Conservation (phyloP, 176 grass and related monocot genomes). For the Metroxylon sagu region DNA sequence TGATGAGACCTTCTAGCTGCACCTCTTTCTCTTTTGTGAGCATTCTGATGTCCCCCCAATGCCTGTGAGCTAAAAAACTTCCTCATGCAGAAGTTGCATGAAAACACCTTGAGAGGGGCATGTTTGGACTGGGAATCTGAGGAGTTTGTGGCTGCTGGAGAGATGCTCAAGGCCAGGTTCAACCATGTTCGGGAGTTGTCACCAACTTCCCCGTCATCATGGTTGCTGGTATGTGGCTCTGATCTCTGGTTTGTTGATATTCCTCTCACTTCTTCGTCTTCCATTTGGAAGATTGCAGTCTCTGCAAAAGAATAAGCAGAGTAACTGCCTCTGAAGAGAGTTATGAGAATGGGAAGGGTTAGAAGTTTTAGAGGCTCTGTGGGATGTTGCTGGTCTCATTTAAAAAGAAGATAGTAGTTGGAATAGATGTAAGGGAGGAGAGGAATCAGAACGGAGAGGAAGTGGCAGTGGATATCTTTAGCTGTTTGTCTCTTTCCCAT, state of each 20-base stretch:
- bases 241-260: not conserved
- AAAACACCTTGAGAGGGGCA: slow-evolving; percentile 4
- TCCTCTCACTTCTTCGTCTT: not conserved
- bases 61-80: slow-evolving; percentile 24
- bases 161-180: slow-evolving; percentile 9
- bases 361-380: not conserved
- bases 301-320: not conserved
- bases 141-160: not conserved
- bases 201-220: not conserved
- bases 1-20: slow-evolving; percentile 10
- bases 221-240: not conserved
- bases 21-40: slow-evolving; percentile 21
- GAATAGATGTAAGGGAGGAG: not conserved
- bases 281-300: not conserved
- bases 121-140: slow-evolving; percentile 5
- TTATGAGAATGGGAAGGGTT: not conserved
- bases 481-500: not conserved
- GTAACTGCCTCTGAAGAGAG: not conserved
- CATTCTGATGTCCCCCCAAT: slow-evolving; percentile 19
- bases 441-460: not conserved
- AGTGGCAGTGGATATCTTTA: slow-evolving; percentile 1
- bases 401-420: slow-evolving; percentile 4
- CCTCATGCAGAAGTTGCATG: slow-evolving; percentile 23
- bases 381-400: slow-evolving; percentile 6
- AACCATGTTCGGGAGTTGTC: slow-evolving; percentile 5